Base-by-base conservation (phyloP, 1,139 yeast species). In the Candida tunisiensis region DNA sequence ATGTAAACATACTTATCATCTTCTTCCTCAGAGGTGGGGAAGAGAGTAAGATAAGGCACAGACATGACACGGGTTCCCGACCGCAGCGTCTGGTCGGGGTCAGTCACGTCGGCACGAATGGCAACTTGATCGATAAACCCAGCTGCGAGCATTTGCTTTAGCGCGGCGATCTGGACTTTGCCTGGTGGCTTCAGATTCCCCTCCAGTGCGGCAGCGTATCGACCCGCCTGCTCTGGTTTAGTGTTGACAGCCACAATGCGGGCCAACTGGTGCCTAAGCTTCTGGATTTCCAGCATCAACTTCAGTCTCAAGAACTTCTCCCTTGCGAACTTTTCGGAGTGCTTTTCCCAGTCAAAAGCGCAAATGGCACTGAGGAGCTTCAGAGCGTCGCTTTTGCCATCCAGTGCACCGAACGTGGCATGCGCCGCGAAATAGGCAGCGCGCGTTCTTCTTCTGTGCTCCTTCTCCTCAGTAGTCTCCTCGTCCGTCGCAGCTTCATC, bases 101-200 rank as follows among this genome's bases (percentile, higher is more conserved):
- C 71, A 8, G 74, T 55, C 18, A 73, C 40, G 44, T 83, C 95
- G 0, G 80, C 88, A 35, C 96, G 61, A 9, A 80, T 66, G 1
- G 93, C 93, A 12, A 88, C 66, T 44, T 80, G 93, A 47, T 91
- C 98, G 26, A 88, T 62, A 42, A 80, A 91, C 0, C 98, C 98
- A 0, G 95, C 74, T 3, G 94, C 69, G 7, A 88, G 60, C 72
- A 91, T 85, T 50, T 91, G 98, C 44, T 83, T 85, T 37, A 91
- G 55, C 1, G 92, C 77, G 29, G 70, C 65, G 8, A 82, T 47
- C 53, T 91, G 98, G 10, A 54, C 49, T 26, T 67, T 63, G 7
- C 62, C 51, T 1, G 98, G 98, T 7, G 80, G 69, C 1, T 62
- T 67, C 16, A 82, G 55, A 42, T 71, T 74, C n/a, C 33, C 34